Evolutionary conservation across 345 rosid genomes (phyloP).

Genomic region (Sisymbrium altissimum): DNA sequence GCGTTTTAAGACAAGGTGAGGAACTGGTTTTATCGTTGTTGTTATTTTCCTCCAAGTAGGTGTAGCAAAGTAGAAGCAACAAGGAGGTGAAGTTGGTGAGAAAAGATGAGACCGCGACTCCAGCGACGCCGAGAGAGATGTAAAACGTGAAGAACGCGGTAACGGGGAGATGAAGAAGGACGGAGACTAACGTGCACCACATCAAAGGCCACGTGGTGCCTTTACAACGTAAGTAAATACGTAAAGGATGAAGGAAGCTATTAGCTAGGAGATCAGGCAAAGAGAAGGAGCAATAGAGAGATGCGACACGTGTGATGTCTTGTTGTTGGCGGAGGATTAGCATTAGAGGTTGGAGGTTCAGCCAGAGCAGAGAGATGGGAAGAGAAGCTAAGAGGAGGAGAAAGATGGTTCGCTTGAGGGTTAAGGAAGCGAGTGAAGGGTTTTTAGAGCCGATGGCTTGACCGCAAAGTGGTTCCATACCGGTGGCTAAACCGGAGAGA

Average conservation of each 20-base stretch:
- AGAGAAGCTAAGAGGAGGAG: slow-evolving; percentile 59
- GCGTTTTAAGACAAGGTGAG: slow-evolving; percentile 9
- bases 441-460: slow-evolving; percentile 86
- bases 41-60: slow-evolving; percentile 21
- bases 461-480: slow-evolving; percentile 90
- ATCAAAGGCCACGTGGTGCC: slow-evolving; percentile 85
- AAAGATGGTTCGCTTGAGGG: slow-evolving; percentile 58
- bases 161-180: slow-evolving; percentile 59
- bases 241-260: slow-evolving; percentile 75
- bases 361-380: slow-evolving; percentile 68
- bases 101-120: slow-evolving; percentile 71
- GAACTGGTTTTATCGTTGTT: slow-evolving; percentile 8
- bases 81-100: slow-evolving; percentile 63
- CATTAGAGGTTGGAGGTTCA: slow-evolving; percentile 68
- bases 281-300: slow-evolving; percentile 57
- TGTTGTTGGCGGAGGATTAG: slow-evolving; percentile 58
- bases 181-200: slow-evolving; percentile 67
- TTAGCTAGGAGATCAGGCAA: slow-evolving; percentile 79
- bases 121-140: slow-evolving; percentile 57
- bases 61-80: slow-evolving; percentile 51
- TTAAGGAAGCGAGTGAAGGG: slow-evolving; percentile 42
- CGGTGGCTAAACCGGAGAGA: slow-evolving; percentile 79
- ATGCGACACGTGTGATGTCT: slow-evolving; percentile 61
- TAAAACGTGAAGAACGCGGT: slow-evolving; percentile 53
- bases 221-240: slow-evolving; percentile 78